A percentile compares a stretch with the other conserved stretches of the same genome.
phyloP scores from a whole-genome alignment of 257 asterid species.

The Forsythia suspensa region DNA sequence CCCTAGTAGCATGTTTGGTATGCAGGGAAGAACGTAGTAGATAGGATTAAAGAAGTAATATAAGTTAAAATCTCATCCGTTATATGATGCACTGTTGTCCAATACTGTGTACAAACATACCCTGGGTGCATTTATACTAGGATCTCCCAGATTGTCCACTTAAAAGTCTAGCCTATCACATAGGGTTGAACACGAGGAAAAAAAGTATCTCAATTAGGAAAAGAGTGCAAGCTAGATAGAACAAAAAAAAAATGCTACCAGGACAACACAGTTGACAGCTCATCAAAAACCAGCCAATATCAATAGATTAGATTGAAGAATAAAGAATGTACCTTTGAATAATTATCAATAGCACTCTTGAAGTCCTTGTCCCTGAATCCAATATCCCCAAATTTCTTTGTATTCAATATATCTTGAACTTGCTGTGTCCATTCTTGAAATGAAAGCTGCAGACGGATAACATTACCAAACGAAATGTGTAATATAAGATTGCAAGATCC shows the following conservation, averaged over 20 bases:
- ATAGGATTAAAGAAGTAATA: too few species aligned
- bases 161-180: neutral
- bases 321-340: constrained; percentile 69
- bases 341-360: constrained; percentile 80
- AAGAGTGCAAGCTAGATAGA: neutral
- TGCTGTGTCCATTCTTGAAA: constrained; percentile 99
- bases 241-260: neutral
- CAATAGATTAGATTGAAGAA: neutral
- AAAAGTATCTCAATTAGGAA: neutral
- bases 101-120: neutral
- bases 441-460: constrained; percentile 59
- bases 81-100: neutral
- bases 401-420: constrained; percentile 97
- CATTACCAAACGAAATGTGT: neutral
- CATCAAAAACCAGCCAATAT: neutral
- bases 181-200: neutral
- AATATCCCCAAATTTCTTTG: constrained; percentile 88
- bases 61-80: neutral
- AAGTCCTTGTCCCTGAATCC: constrained; percentile 96
- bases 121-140: neutral
- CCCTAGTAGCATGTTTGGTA: neutral
- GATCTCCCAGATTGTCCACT: neutral
- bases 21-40: neutral
- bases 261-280: neutral
- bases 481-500: neutral